A percentile compares a stretch with the other conserved stretches of the same genome.
phyloP scores from a whole-genome alignment of 345 rosid species.

The Camelina sativa region DNA sequence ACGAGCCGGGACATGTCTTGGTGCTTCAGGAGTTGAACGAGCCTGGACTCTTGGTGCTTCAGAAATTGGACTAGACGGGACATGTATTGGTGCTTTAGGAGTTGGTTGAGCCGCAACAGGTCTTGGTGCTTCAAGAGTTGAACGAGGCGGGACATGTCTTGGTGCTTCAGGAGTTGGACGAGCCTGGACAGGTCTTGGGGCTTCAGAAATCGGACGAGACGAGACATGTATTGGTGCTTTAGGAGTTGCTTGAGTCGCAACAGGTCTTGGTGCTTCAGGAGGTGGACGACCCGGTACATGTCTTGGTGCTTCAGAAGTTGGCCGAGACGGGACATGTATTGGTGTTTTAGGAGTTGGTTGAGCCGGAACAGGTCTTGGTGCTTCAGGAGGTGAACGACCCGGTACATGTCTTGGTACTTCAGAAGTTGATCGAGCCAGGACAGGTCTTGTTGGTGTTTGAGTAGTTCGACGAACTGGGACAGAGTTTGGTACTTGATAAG shows the following conservation, averaged over 20 bases:
- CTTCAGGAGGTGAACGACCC: constrained; percentile 11
- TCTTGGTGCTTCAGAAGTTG: background rate
- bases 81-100: background rate
- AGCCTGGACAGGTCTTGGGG: background rate
- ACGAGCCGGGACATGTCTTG: constrained; percentile 2
- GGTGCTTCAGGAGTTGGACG: background rate
- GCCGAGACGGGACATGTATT: background rate
- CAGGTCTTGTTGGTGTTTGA: constrained; percentile 7
- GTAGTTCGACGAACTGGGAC: background rate
- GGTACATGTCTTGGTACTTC: background rate
- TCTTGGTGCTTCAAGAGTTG: background rate
- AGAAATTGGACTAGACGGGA: background rate
- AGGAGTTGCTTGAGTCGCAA: background rate
- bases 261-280: constrained; percentile 2
- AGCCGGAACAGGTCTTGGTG: background rate
- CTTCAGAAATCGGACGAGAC: constrained; percentile 9
- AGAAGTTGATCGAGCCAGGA: background rate
- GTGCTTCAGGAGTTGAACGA: background rate
- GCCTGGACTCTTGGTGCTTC: background rate
- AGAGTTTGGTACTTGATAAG: constrained; percentile 1
- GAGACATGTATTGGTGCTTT: background rate
- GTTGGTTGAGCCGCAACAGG: background rate
- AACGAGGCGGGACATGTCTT: background rate
- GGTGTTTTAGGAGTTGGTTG: background rate
- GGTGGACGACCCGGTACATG: background rate